Evolutionary conservation across 352 stramenopile genomes (phyloP).

Genomic region (Blastocystis hominis): DNA sequence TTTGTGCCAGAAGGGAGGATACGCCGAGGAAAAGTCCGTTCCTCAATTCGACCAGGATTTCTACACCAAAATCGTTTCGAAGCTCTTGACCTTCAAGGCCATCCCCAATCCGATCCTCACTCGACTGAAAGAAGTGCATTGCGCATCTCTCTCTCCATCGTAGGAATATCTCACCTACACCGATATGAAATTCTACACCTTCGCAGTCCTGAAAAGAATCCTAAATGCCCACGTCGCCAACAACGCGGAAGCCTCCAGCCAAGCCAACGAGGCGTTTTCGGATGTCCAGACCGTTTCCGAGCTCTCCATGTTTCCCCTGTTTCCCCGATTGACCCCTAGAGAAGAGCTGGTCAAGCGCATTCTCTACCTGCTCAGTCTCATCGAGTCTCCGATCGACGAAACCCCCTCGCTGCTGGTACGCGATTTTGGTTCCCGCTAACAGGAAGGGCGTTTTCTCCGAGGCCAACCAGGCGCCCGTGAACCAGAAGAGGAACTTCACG

Average conservation of each 20-base stretch:
- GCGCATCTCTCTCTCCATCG: neutral
- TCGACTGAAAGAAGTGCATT: slow-evolving; percentile 24
- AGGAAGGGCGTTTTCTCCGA: neutral
- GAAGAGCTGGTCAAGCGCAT: slow-evolving; percentile 26
- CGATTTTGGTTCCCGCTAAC: neutral
- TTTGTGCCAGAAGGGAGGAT: slow-evolving; percentile 50
- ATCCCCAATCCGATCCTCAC: neutral
- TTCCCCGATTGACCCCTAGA: neutral
- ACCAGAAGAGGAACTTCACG: slow-evolving; percentile 31
- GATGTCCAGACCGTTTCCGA: neutral
- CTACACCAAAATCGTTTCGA: neutral
- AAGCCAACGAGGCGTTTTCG: neutral
- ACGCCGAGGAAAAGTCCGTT: neutral
- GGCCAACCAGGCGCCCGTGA: too few relatives aligned
- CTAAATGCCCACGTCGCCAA: neutral
- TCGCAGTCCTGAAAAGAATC: neutral
- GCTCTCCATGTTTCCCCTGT: neutral
- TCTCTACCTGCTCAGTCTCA: slow-evolving; percentile 28
- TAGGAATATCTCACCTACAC: slow-evolving; percentile 53
- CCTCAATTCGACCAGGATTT: neutral
- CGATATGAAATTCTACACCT: slow-evolving; percentile 45
- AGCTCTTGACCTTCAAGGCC: slow-evolving; percentile 3
- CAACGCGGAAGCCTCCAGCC: neutral
- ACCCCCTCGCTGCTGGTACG: neutral
- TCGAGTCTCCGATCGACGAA: slow-evolving; percentile 2